Conservation (phyloP, 164 flowering plant genomes). For the Macadamia tetraphylla region DNA sequence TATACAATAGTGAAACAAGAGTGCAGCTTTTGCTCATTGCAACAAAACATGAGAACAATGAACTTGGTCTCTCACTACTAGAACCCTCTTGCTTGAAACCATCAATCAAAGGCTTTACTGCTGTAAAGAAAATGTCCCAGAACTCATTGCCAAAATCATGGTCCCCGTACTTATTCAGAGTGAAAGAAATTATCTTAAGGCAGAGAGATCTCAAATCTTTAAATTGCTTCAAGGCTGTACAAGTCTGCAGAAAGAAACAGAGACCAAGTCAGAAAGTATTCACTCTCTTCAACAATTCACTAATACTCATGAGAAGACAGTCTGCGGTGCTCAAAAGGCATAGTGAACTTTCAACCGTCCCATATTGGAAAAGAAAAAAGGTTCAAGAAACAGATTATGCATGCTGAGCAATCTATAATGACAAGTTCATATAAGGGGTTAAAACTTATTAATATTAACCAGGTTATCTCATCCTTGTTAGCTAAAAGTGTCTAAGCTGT, state of each 20-base stretch:
- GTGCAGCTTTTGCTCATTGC: conserved; percentile 74
- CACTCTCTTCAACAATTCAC: neutral
- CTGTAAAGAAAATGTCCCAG: conserved; percentile 73
- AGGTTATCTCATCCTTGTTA: neutral
- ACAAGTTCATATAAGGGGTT: neutral
- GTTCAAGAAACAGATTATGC: neutral
- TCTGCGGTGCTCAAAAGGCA: neutral
- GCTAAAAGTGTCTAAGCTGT: too few relatives aligned
- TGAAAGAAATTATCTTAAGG: conserved; percentile 59
- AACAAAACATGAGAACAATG: conserved; percentile 82
- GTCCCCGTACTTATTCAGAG: conserved; percentile 64
- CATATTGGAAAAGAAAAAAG: neutral
- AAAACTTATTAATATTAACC: too few relatives aligned
- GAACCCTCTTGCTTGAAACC: conserved; percentile 81
- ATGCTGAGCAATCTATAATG: neutral
- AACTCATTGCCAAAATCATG: conserved; percentile 60
- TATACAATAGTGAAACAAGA: conserved; percentile 52
- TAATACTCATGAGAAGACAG: neutral
- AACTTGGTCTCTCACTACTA: conserved; percentile 87
- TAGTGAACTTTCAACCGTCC: neutral
- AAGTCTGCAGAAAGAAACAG: conserved; percentile 36
- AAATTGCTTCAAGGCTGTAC: conserved; percentile 43
- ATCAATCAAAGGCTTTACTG: conserved; percentile 61
- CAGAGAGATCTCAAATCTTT: conserved; percentile 82
- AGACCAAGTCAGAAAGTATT: neutral